phyloP scores from a whole-genome alignment of 2,329 filamentous ascomycete species.

The Cladosporium sphaerospermum region DNA sequence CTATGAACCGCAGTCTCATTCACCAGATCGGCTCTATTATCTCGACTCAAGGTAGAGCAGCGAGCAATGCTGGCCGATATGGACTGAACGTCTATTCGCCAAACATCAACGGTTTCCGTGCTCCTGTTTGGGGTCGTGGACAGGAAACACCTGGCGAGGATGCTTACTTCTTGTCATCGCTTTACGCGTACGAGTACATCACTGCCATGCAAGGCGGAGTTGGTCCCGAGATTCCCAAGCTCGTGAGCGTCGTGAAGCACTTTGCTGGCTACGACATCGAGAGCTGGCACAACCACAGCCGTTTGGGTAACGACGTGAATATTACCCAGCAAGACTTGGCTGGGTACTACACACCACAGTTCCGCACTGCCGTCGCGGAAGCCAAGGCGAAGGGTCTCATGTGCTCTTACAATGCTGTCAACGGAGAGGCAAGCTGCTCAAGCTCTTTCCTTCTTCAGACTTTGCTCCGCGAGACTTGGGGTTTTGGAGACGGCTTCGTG shows the following conservation, averaged over 20 bases:
- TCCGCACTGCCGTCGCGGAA: slow-evolving; percentile 43
- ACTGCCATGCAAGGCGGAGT: slow-evolving; percentile 29
- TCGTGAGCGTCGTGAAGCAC: slow-evolving; percentile 42
- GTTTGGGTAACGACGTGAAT: slow-evolving; percentile 48
- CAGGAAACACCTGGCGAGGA: slow-evolving; percentile 36
- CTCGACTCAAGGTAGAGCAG: slow-evolving; percentile 55
- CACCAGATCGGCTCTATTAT: slow-evolving; percentile 48
- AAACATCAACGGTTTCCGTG: slow-evolving; percentile 41
- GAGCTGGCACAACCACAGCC: slow-evolving; percentile 20
- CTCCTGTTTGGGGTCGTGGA: slow-evolving; percentile 20
- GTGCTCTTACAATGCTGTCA: slow-evolving; percentile 56
- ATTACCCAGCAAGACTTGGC: slow-evolving; percentile 52
- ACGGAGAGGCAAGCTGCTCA: slow-evolving; percentile 56
- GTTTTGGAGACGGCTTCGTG: slow-evolving; percentile 50
- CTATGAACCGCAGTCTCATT: slow-evolving; percentile 57
- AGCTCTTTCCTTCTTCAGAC: slow-evolving; percentile 54
- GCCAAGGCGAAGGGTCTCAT: slow-evolving; percentile 41
- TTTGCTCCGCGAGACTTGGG: slow-evolving; percentile 57
- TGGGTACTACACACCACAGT: slow-evolving; percentile 61
- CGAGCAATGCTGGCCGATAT: slow-evolving; percentile 43
- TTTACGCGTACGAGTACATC: slow-evolving; percentile 25
- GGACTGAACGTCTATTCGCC: slow-evolving; percentile 56
- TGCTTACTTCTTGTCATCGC: slow-evolving; percentile 20
- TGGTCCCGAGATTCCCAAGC: slow-evolving; percentile 30
- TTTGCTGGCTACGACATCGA: slow-evolving; percentile 32